Conservation (phyloP, 2,329 filamentous ascomycete genomes). For the Nemania sp. region DNA sequence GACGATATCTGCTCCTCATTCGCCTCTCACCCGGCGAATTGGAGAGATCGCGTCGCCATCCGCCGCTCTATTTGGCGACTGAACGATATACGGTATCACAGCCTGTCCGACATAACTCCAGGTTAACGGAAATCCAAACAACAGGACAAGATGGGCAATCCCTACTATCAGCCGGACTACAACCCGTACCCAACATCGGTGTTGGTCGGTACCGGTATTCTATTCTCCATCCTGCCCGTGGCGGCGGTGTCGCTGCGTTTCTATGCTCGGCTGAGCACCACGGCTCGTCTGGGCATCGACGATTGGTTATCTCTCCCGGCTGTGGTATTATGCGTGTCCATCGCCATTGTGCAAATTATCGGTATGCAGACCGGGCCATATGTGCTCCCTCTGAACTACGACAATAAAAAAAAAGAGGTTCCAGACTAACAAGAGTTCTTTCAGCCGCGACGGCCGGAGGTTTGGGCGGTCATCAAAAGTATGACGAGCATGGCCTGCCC, state of each 20-base stretch:
- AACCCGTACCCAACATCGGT: constrained; percentile 27
- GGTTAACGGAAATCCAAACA: background rate
- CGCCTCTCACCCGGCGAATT: background rate
- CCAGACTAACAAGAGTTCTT: background rate
- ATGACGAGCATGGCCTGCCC: constrained; percentile 18
- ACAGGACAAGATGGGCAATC: constrained; percentile 25
- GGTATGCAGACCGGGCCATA: constrained; percentile 14
- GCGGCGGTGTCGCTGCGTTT: constrained; percentile 24
- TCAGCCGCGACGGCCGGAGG: constrained; percentile 24
- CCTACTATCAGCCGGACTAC: constrained; percentile 26
- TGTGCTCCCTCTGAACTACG: background rate
- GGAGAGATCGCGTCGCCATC: background rate
- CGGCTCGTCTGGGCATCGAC: constrained; percentile 23
- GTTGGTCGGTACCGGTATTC: constrained; percentile 25
- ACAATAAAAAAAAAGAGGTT: background rate
- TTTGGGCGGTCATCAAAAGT: constrained; percentile 22
- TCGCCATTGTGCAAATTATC: constrained; percentile 27
- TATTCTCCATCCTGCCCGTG: constrained; percentile 27
- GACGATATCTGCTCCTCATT: background rate
- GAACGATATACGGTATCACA: background rate
- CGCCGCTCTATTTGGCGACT: background rate
- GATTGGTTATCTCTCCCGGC: constrained; percentile 29
- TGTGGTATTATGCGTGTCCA: constrained; percentile 17
- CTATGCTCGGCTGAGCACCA: constrained; percentile 21
- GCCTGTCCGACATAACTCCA: background rate